Base-by-base conservation (phyloP, 2,329 filamentous ascomycete species). In the Dothideomycetes sp. region DNA sequence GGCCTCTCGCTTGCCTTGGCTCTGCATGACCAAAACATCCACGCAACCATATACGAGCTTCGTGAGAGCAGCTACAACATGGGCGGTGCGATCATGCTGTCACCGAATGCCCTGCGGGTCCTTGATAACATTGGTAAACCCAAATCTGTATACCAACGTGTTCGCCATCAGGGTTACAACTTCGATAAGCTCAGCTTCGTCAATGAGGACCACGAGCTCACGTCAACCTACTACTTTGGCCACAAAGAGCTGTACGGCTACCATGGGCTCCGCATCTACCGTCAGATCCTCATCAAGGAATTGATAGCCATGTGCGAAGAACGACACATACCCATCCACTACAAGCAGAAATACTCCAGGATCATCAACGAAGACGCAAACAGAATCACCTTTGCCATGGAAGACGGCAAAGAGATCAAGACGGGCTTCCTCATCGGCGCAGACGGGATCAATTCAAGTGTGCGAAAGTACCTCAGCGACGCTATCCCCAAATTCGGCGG, bases 41-140 rank as follows among this genome's bases (percentile, higher is more conserved):
- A 59, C 4, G 62, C 58, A 43, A 67, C 58, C 3, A 55, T 78
- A 37, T 77, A 74, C 45, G 74, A 78, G 44, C 58, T 62, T 4
- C 31, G 38, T 10, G 16, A 19, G 8, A 24, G 14, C 9, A 22
- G 22, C 11, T 40, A 37, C 9, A 40, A 40, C 24, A 27, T 36
- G 31, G 48, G 35, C 17, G 74, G 73, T 3, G 71, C 69, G 2
- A 61, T 79, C 19, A 74, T 76, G 67, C 64, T 78, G 2, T 74
- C 73, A 0, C 74, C 75, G 4, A 78, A 78, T 38, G 70, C 72
- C 0, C 62, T 79, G 1, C 62, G 64, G 3, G 60, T 77, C 30
- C 61, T 79, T 0, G 68, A 77, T 45, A 52, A 50, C 0, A 53
- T 78, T 0, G 66, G 61, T 0, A 56, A n/a, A n/a, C n/a, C n/a